Conservation (phyloP, 768 basidiomycete genomes). For the Coprinopsis cinerea region DNA sequence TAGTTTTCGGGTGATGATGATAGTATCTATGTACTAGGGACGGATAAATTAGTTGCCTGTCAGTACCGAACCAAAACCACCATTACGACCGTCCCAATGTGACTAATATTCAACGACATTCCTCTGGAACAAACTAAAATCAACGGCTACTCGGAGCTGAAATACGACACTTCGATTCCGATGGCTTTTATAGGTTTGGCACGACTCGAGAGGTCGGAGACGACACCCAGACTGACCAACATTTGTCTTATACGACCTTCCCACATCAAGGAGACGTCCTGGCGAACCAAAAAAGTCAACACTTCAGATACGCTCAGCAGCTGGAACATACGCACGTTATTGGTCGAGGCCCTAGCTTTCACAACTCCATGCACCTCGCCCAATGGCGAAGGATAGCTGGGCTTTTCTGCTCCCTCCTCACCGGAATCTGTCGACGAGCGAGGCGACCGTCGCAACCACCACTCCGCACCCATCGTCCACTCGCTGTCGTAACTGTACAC, state of each 20-base stretch:
- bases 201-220: slow-evolving; percentile 84
- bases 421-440: slow-evolving; percentile 14
- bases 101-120: too few relatives aligned
- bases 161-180: slow-evolving; percentile 92
- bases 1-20: too few relatives aligned
- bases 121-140: too few relatives aligned
- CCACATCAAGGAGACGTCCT: slow-evolving; percentile 92
- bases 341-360: slow-evolving; percentile 86
- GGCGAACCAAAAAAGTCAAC: slow-evolving; percentile 2
- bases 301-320: too few relatives aligned
- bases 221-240: slow-evolving; percentile 83
- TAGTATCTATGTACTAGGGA: too few relatives aligned
- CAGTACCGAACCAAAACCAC: too few relatives aligned
- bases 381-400: slow-evolving; percentile 8
- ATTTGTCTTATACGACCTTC: slow-evolving; percentile 88
- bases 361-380: slow-evolving; percentile 70
- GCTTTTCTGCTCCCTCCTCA: slow-evolving; percentile 1
- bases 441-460: slow-evolving; percentile 76
- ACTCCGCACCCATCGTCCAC: slow-evolving; percentile 92
- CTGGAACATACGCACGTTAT: slow-evolving; percentile 66
- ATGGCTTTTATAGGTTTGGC: slow-evolving; percentile 84
- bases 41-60: too few relatives aligned
- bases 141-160: slow-evolving; percentile 51
- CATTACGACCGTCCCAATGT: too few relatives aligned
- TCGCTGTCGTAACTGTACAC: slow-evolving; percentile 96